Conservation (phyloP, 2,329 filamentous ascomycete genomes). For the Exophiala sideris region DNA sequence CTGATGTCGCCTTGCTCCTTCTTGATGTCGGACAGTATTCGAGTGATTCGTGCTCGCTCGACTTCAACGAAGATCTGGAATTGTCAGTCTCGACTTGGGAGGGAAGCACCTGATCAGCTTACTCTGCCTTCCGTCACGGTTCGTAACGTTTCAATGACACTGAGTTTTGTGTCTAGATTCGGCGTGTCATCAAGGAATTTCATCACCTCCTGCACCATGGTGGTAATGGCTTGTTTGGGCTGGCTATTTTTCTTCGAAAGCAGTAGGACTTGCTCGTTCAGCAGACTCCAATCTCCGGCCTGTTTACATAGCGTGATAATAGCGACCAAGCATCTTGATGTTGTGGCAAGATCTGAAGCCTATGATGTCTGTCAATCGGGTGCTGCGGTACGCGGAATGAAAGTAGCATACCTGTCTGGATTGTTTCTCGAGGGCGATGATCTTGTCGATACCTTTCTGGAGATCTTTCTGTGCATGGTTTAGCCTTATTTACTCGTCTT, state of each 20-base stretch:
- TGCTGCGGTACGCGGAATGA: not conserved
- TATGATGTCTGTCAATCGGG: slow-evolving; percentile 38
- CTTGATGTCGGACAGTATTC: slow-evolving; percentile 95
- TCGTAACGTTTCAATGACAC: slow-evolving; percentile 88
- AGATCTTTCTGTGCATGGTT: slow-evolving; percentile 56
- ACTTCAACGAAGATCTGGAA: slow-evolving; percentile 93
- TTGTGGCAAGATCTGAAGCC: slow-evolving; percentile 94
- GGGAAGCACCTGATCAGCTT: slow-evolving; percentile 21
- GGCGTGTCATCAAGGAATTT: slow-evolving; percentile 83
- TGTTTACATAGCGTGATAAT: slow-evolving; percentile 95
- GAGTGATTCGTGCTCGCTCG: slow-evolving; percentile 90
- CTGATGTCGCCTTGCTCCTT: slow-evolving; percentile 90
- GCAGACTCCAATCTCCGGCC: slow-evolving; percentile 83
- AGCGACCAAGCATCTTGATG: slow-evolving; percentile 78
- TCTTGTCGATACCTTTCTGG: slow-evolving; percentile 77
- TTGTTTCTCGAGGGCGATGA: slow-evolving; percentile 89
- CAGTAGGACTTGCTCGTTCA: slow-evolving; percentile 94
- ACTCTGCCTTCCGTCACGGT: slow-evolving; percentile 97
- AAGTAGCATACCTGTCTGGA: slow-evolving; percentile 74
- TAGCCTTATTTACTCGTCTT: slow-evolving; percentile 15
- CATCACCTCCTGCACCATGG: slow-evolving; percentile 98
- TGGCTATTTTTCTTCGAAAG: slow-evolving; percentile 99
- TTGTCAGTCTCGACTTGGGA: not conserved
- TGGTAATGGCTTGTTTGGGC: slow-evolving; percentile 97
- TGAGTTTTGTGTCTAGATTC: slow-evolving; percentile 80